Evolutionary conservation across 768 basidiomycete species (phyloP).

Genomic region (Xanthoconium purpureum): DNA sequence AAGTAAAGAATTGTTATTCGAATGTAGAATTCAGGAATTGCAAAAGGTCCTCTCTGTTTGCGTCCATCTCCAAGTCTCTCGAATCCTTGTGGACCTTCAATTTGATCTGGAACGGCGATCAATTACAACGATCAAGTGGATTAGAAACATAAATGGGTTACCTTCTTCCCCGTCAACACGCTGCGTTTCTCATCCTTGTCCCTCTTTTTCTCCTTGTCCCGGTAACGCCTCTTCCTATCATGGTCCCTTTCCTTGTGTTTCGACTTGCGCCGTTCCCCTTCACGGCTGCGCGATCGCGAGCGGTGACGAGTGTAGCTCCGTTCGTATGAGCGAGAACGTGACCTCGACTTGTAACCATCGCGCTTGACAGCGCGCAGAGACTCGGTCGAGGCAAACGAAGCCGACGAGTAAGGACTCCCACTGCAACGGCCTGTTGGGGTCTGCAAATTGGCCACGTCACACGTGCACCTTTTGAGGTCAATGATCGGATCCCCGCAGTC

Average conservation of each 20-base stretch:
- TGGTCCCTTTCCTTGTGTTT: conserved; percentile 28
- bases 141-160: conserved; percentile 7
- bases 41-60: conserved; percentile 50
- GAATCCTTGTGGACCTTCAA: conserved; percentile 61
- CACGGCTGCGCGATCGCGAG: conserved; percentile 28
- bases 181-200: conserved; percentile 50
- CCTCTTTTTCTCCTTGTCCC: conserved; percentile 34
- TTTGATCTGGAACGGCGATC: conserved; percentile 44
- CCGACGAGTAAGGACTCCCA: conserved; percentile 20
- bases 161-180: conserved; percentile 62
- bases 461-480: conserved; percentile 28
- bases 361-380: conserved; percentile 15
- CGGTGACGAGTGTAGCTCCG: conserved; percentile 9
- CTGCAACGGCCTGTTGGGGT: conserved; percentile 19
- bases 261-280: conserved; percentile 23
- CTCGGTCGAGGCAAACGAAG: conserved; percentile 14
- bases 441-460: conserved; percentile 16
- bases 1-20: conserved; percentile 8
- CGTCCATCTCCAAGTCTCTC: conserved; percentile 53
- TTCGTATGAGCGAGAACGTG: conserved; percentile 21
- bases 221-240: conserved; percentile 39
- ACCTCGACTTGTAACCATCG: conserved; percentile 17
- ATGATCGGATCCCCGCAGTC: not conserved
- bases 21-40: conserved; percentile 56
- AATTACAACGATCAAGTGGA: not conserved